These are phyloP conservation scores for Exophiala alcalophila DNA, from an alignment of 2,329 filamentous ascomycete species.

Conservation along the genomic window DNA sequence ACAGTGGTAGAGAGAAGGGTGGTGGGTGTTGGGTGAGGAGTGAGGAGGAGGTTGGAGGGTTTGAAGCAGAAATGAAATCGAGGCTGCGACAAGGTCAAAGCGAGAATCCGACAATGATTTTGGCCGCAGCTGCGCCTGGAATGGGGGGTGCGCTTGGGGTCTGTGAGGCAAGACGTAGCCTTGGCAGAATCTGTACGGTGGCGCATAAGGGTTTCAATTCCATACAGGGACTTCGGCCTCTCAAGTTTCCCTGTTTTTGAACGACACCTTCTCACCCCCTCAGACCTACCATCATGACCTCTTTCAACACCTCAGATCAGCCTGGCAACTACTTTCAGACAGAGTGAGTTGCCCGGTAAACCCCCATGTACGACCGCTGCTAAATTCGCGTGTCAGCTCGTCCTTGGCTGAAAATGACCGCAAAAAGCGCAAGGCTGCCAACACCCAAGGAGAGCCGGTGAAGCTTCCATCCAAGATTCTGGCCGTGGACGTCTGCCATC, in stretches of 20 bases:
- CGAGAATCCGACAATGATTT: slow-evolving; percentile 4
- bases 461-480: slow-evolving; percentile 81
- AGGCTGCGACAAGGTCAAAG: slow-evolving; percentile 34
- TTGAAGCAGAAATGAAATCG: slow-evolving; percentile 28
- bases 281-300: slow-evolving; percentile 38
- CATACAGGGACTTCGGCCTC: background rate
- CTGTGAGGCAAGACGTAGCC: background rate
- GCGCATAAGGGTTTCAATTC: background rate
- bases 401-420: slow-evolving; percentile 53
- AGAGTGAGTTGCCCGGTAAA: slow-evolving; percentile 65
- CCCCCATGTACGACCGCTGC: no score
- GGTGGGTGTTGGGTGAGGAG: slow-evolving; percentile 12
- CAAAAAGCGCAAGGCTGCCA: slow-evolving; percentile 71
- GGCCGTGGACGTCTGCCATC: slow-evolving; percentile 49
- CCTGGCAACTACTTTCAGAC: slow-evolving; percentile 89
- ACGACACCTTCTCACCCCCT: no score
- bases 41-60: slow-evolving; percentile 1
- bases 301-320: slow-evolving; percentile 55
- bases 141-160: background rate
- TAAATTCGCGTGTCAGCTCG: slow-evolving; percentile 42
- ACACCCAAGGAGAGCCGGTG: slow-evolving; percentile 79
- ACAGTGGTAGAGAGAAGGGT: slow-evolving; percentile 14
- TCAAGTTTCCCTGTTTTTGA: no score
- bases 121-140: slow-evolving; percentile 1
- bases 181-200: background rate